Base-by-base conservation (phyloP, 305 asterid genomes). In the Fraxinus baroniana region DNA sequence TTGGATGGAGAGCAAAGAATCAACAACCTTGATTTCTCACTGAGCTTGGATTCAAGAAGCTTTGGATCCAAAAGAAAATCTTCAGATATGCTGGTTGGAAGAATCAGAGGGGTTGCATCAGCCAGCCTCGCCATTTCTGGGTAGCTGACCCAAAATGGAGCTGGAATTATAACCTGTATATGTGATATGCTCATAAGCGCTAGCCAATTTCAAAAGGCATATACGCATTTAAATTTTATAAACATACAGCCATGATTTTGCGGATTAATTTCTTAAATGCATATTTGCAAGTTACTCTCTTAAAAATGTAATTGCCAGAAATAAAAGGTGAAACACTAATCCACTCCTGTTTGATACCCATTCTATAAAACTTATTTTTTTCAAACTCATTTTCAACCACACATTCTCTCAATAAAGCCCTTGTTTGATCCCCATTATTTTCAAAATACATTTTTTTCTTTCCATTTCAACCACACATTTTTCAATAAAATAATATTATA, bases 61-160 rank as follows among this genome's bases (percentile, higher is more conserved):
- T 90, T 90, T 36, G 98, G 98, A 83, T 94, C 94, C 85, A 95
- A 78, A 18, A 95, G 93, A 83, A 94, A 95, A 89, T 93, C 86
- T 78, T 93, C 95, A 1, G 99, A 94, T 90, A 95, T 85, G 86
- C 44, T 76, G 0, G 98, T 91, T 7, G 94, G 97, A 82, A 95
- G 91, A 81, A 94, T 90, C 77, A 95, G 94, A 26, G 99, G 99
- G 30, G 80, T 88, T 55, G 99, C 98, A 86, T 95, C 99, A 1
- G 99, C 98, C 87, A 95, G 83, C 86, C 98, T 91, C 75, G 98
- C 98, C 92, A 96, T 96, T 90, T 96, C 98, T 35, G 98, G 98
- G 90, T 96, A 96, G 89, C 99, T 96, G 85, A 96, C 99, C 98
- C 98, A 96, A 85, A 82, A 96, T 15, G 99, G 99, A 66, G 98